Evolutionary conservation across 1,284 basidiomycete species (phyloP), one percentile per base, ranked within the genome.

Genomic region (Rhodotorula sp.): DNA sequence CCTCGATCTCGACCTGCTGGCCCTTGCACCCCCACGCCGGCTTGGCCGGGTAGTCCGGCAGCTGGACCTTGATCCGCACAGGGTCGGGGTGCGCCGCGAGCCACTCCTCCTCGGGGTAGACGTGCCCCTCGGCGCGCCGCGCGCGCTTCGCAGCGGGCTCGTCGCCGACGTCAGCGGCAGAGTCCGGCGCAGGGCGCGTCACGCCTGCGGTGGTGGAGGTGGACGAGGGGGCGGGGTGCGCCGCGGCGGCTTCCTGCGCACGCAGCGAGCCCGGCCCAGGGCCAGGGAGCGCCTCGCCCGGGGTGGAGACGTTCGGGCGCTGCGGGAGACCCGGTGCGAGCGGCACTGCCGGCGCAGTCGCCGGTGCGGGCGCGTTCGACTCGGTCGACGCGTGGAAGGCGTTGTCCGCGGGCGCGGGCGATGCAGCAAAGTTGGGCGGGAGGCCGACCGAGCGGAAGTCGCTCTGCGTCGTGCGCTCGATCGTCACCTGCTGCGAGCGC

Each of bases 21-120:
- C 94, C 94, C 78, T 96, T 88, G 67, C 97, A 85, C 79, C 94
- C 93, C 91, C 91, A 95, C 82, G 95, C 93, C 0, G 93, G 89
- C 81, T 91, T 92, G 50, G 89, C 87, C 2, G 88, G 82, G 79
- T 94, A 89, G 57, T 76, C 69, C 2, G 94, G 93, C 69, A 97
- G 84, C 80, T 94, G 91, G 10, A 97, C 85, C 53, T 86, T 85
- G 41, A 97, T 84, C 21, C 89, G 88, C 78, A 97, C 91, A 17
- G 94, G 90, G 76, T 94, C 89, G 48, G 92, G 91, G 81, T 97
- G 92, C 85, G 92, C 87, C 61, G 85, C 85, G 77, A 92, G 87
- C 94, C 94, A 97, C 80, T 94, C 91, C 68, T 80, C 78, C 79
- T 93, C 92, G 9, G 91, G 86, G 81, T 91, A 94, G 70, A 90